These are phyloP conservation scores for Podospora conica DNA, from an alignment of 495 filamentous ascomycete species.

Conservation along the genomic window DNA sequence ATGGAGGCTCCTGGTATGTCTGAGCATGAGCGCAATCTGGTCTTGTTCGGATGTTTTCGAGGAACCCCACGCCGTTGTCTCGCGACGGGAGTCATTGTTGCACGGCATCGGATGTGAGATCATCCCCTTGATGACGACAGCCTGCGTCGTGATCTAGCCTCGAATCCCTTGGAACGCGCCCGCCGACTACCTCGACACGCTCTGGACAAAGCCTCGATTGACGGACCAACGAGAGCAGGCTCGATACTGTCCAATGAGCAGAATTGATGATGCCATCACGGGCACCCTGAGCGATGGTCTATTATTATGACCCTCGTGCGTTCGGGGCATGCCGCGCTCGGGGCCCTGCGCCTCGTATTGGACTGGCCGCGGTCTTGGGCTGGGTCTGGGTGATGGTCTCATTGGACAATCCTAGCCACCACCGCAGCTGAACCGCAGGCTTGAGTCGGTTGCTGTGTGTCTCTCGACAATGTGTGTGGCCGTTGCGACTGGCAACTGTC, in stretches of 20 bases:
- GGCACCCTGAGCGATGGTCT: conserved; percentile 1
- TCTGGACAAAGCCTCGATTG: neutral
- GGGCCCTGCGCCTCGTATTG: conserved; percentile 6
- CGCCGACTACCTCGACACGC: neutral
- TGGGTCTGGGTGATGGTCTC: neutral
- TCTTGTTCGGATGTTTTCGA: neutral
- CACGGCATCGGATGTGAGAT: conserved; percentile 1
- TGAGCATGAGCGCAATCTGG: neutral
- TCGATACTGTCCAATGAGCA: neutral
- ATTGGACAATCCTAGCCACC: neutral
- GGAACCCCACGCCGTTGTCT: neutral
- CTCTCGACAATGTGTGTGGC: neutral
- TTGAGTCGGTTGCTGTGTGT: neutral
- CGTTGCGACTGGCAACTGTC: neutral
- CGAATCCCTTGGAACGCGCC: neutral
- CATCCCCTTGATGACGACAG: neutral
- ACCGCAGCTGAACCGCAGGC: neutral
- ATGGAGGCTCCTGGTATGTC: neutral
- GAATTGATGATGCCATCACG: neutral
- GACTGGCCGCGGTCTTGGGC: neutral
- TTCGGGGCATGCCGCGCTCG: neutral
- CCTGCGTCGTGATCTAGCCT: neutral
- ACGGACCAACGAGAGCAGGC: neutral
- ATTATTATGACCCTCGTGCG: conserved; percentile 9
- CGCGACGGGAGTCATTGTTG: neutral